Base-by-base conservation (phyloP, 1,284 basidiomycete species). In the Ustilago curta region DNA sequence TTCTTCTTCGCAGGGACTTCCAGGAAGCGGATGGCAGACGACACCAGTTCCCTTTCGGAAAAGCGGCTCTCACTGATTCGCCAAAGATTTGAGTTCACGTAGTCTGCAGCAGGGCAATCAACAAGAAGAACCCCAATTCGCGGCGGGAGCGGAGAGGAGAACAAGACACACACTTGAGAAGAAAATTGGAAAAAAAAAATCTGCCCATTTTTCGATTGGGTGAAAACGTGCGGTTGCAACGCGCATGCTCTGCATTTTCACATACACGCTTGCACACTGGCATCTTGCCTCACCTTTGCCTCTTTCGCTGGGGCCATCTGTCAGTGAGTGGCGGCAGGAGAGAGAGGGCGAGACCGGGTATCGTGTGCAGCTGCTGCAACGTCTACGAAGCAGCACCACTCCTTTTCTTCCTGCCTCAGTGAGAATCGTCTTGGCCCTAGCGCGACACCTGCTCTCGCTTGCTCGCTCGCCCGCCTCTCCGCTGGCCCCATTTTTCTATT, bases 171-270 rank as follows among this genome's bases (percentile, higher is more conserved):
- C 29, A 44, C n/a, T 27, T 29, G 31, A 31, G n/a, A 43, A 50
- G 37, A 18, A 49, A 44, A 16, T 1, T 16, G 12, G 43, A 52
- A 48, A 44, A 45, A 53, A 62, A 70, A 70, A 70, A 57, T 70
- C 57, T 60, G 67, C 57, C 53, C 58, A 40, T n/a, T 3, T 16
- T 43, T 52, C 45, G 39, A 67, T 67, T 59, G 57, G 67, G 31
- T 42, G 60, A 64, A 64, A 60, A 60, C 50, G 58, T 55, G 60
- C 58, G 35, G 53, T 32, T 55, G 43, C 40, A 31, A 32, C 39
- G 39, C 59, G 48, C 56, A 54, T 35, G 55, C 39, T 43, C 4
- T 31, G 47, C 27, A 25, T 37, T 37, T 37, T 37, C 35, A 37
- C 35, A 29, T 16, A 29, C 18, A 1, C 44, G 16, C 43, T n/a